Conservation (phyloP, 192 early-diverging fungal genomes). For the Coemansia sp. region DNA sequence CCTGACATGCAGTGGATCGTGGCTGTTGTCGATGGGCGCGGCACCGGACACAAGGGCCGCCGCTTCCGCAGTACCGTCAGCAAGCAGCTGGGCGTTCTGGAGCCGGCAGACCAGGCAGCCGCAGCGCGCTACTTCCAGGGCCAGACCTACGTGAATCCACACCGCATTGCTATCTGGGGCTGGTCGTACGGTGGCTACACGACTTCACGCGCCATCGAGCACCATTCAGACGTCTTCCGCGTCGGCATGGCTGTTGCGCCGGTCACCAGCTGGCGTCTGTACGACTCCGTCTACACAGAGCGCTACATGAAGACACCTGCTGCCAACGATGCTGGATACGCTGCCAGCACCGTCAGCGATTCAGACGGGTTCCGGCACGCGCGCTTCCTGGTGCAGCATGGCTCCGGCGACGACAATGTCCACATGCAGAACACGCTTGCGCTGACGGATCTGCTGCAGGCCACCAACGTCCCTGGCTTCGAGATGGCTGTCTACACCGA, state of each 20-base stretch:
- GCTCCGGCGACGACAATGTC: slow-evolving; percentile 88
- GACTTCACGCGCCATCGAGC: slow-evolving; percentile 82
- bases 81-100: slow-evolving; percentile 76
- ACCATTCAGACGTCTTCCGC: slow-evolving; percentile 75
- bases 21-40: slow-evolving; percentile 81
- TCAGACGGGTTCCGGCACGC: slow-evolving; percentile 80
- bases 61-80: slow-evolving; percentile 73
- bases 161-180: slow-evolving; percentile 90
- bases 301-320: slow-evolving; percentile 91
- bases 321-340: slow-evolving; percentile 78
- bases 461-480: slow-evolving; percentile 71
- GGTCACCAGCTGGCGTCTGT: slow-evolving; percentile 88
- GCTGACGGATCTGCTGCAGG: slow-evolving; percentile 75
- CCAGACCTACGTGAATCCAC: slow-evolving; percentile 76
- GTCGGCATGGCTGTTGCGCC: slow-evolving; percentile 94
- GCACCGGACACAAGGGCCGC: slow-evolving; percentile 86
- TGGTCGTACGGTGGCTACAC: slow-evolving; percentile 96
- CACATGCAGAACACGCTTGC: slow-evolving; percentile 89
- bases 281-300: slow-evolving; percentile 95
- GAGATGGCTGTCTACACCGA: slow-evolving; percentile 89
- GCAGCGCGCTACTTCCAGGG: slow-evolving; percentile 69
- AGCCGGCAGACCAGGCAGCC: slow-evolving; percentile 84
- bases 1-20: slow-evolving; percentile 67
- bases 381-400: slow-evolving; percentile 84
- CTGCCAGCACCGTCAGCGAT: slow-evolving; percentile 68